Conservation (phyloP, 108 stramenopile species). For the Pinguiococcus pyrenoidosus region DNA sequence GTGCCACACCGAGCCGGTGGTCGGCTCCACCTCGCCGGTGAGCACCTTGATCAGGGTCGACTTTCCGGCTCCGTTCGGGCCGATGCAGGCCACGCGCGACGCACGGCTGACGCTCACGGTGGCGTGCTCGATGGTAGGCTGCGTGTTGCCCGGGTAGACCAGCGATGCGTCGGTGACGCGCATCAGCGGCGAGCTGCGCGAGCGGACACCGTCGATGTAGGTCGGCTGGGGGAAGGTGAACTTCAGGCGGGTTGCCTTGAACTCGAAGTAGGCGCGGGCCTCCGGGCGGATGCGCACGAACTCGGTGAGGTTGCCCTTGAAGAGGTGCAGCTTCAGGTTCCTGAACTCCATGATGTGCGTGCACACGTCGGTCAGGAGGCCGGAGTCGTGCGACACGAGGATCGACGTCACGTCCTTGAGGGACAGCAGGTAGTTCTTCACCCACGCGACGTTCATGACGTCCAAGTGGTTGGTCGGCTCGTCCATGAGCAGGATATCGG, state of each 20-base stretch:
- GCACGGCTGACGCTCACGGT: constrained; percentile 89
- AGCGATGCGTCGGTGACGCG: constrained; percentile 93
- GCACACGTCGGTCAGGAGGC: constrained; percentile 96
- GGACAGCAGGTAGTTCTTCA: constrained; percentile 89
- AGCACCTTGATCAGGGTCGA: constrained; percentile 93
- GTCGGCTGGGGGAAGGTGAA: constrained; percentile 88
- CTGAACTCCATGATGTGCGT: constrained; percentile 92
- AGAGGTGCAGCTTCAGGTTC: constrained; percentile 87
- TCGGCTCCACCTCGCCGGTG: constrained; percentile 89
- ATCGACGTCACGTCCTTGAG: constrained; percentile 86
- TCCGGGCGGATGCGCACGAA: constrained; percentile 90
- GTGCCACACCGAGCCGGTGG: constrained; percentile 89
- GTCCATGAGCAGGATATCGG: constrained; percentile 94
- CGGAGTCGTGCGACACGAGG: constrained; percentile 97
- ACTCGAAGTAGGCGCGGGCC: constrained; percentile 88
- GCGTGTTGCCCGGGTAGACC: constrained; percentile 84
- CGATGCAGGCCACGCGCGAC: constrained; percentile 96
- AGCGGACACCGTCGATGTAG: constrained; percentile 92
- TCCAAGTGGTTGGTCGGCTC: constrained; percentile 99
- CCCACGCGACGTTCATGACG: constrained; percentile 99
- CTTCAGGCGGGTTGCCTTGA: constrained; percentile 75
- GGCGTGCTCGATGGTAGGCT: constrained; percentile 85
- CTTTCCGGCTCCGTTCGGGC: constrained; percentile 98
- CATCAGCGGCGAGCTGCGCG: constrained; percentile 96
- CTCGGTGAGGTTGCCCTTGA: constrained; percentile 97